phyloP scores from a whole-genome alignment of 192 early-diverging fungal genomes.

The Phycomyces nitens region DNA sequence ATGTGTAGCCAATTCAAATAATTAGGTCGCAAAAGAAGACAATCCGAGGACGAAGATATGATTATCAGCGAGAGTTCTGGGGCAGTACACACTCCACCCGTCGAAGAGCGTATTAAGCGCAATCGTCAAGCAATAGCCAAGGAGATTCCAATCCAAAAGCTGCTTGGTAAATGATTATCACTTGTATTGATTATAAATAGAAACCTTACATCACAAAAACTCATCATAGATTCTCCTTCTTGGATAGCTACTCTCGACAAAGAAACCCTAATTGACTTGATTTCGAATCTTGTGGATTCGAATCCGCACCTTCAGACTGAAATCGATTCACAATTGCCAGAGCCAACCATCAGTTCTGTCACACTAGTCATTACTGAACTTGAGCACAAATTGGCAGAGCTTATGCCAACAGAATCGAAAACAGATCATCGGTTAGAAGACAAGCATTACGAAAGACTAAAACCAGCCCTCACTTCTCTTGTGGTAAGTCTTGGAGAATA shows the following conservation, averaged over 20 bases:
- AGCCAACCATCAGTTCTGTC: conserved; percentile 79
- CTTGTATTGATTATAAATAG: too few relatives aligned
- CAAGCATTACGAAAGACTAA: conserved; percentile 85
- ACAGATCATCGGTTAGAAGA: conserved; percentile 48
- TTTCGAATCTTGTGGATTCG: conserved; percentile 66
- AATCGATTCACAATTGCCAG: conserved; percentile 73
- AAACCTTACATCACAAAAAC: too few relatives aligned
- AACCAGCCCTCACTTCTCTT: conserved; percentile 69
- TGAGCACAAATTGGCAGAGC: not conserved
- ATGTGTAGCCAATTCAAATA: too few relatives aligned
- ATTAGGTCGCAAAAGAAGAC: conserved; percentile 33
- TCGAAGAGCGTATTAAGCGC: conserved; percentile 19
- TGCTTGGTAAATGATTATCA: conserved; percentile 36
- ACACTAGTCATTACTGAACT: conserved; percentile 53
- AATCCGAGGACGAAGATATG: conserved; percentile 34
- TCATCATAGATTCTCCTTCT: too few relatives aligned
- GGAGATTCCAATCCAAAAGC: conserved; percentile 26
- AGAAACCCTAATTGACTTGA: conserved; percentile 68
- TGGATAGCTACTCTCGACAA: conserved; percentile 57
- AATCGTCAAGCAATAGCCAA: conserved; percentile 35
- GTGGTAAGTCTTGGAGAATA: conserved; percentile 33
- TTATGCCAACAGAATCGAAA: not conserved
- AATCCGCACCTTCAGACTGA: conserved; percentile 70
- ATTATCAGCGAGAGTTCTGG: not conserved
- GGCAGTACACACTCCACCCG: too few relatives aligned